Conservation (phyloP, 495 filamentous ascomycete genomes). For the Penicillium nucicola region DNA sequence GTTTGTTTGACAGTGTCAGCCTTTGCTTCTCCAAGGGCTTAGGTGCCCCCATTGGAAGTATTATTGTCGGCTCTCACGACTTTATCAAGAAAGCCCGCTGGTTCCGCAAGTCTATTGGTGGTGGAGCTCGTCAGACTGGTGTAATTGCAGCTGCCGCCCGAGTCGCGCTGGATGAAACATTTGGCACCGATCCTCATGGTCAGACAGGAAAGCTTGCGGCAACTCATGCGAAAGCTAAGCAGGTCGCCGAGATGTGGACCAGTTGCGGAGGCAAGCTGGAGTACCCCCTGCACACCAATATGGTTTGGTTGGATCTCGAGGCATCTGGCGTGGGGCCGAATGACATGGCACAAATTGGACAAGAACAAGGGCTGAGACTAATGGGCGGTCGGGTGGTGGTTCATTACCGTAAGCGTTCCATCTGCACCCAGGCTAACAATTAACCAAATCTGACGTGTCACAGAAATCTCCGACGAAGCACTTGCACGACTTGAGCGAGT, state of each 20-base stretch:
- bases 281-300: conserved; percentile 71
- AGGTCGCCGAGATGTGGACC: conserved; percentile 62
- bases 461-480: conserved; percentile 47
- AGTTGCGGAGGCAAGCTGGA: conserved; percentile 47
- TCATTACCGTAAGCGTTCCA: conserved; percentile 41
- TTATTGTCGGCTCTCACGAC: conserved; percentile 63
- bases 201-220: conserved; percentile 60
- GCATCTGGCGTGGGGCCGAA: conserved; percentile 39
- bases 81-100: conserved; percentile 73
- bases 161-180: conserved; percentile 54
- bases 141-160: conserved; percentile 46
- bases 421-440: not conserved
- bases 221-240: conserved; percentile 63
- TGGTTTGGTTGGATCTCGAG: conserved; percentile 86
- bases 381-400: conserved; percentile 39
- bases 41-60: conserved; percentile 82
- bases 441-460: conserved; percentile 22
- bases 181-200: conserved; percentile 56
- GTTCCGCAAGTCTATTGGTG: conserved; percentile 82
- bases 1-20: conserved; percentile 73
- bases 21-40: conserved; percentile 89
- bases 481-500: conserved; percentile 38
- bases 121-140: conserved; percentile 70
- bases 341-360: conserved; percentile 38
- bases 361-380: conserved; percentile 38